These are phyloP conservation scores for Oidiodendron maius DNA, from an alignment of 495 filamentous ascomycete species.

Conservation along the genomic window DNA sequence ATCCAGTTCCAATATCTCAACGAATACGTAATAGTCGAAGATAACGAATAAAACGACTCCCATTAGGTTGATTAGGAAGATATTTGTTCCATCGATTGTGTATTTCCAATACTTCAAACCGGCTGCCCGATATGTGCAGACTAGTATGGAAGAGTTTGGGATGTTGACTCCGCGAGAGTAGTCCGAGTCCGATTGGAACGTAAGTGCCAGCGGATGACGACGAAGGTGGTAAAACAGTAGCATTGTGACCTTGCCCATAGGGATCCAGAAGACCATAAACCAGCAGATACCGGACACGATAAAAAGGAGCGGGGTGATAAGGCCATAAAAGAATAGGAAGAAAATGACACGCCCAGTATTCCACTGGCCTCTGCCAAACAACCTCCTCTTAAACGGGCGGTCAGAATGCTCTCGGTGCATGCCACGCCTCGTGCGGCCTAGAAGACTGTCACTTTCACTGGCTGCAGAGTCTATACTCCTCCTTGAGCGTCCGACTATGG, in stretches of 20 bases:
- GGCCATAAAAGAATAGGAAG: slow-evolving; percentile 93
- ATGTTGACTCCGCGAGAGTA: slow-evolving; percentile 62
- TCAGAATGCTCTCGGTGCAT: slow-evolving; percentile 25
- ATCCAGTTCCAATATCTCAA: slow-evolving; percentile 53
- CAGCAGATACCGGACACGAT: slow-evolving; percentile 85
- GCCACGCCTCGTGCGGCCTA: slow-evolving; percentile 56
- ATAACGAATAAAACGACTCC: slow-evolving; percentile 86
- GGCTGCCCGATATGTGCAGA: slow-evolving; percentile 96
- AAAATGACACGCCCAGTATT: slow-evolving; percentile 90
- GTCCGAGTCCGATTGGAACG: slow-evolving; percentile 81
- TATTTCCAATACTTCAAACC: slow-evolving; percentile 98
- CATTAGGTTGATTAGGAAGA: slow-evolving; percentile 97
- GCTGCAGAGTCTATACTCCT: slow-evolving; percentile 78
- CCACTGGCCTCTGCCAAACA: slow-evolving; percentile 96
- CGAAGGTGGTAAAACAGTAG: slow-evolving; percentile 89
- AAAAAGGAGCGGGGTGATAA: slow-evolving; percentile 85
- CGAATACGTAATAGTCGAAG: slow-evolving; percentile 80
- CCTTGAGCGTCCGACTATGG: slow-evolving; percentile 82
- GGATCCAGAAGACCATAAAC: slow-evolving; percentile 95
- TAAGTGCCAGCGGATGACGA: slow-evolving; percentile 84
- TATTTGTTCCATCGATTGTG: slow-evolving; percentile 95
- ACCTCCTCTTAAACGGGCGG: slow-evolving; percentile 68
- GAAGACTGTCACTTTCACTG: slow-evolving; percentile 83
- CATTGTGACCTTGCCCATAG: slow-evolving; percentile 93
- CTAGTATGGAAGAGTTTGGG: slow-evolving; percentile 76